A percentile compares a stretch with the other conserved stretches of the same genome.
phyloP scores from a whole-genome alignment of 768 basidiomycete genomes.

The Floccularia luteovirens region DNA sequence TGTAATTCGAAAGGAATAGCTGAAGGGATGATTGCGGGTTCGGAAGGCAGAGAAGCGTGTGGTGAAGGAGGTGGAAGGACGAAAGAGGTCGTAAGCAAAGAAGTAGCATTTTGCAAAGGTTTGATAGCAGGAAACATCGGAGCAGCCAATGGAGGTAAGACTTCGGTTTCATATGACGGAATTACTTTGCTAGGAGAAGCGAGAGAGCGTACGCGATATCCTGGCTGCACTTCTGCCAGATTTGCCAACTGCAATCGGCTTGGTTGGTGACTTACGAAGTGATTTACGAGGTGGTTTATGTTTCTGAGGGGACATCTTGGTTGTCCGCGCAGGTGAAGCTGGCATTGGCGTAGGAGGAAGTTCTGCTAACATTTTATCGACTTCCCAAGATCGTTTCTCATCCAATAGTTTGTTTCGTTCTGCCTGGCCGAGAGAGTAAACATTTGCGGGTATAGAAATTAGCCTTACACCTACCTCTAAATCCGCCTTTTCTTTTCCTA shows the following conservation, averaged over 20 bases:
- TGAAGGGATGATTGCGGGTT: constrained; percentile 27
- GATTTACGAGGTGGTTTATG: constrained; percentile 20
- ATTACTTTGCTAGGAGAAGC: constrained; percentile 25
- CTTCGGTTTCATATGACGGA: constrained; percentile 33
- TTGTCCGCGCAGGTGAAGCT: constrained; percentile 11
- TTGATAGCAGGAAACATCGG: constrained; percentile 28
- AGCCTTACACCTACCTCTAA: constrained; percentile 69
- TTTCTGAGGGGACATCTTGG: constrained; percentile 18
- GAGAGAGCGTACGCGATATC: constrained; percentile 37
- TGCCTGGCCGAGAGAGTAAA: constrained; percentile 34
- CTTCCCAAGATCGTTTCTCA: constrained; percentile 71
- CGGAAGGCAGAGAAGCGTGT: constrained; percentile 51
- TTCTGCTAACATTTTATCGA: constrained; percentile 53
- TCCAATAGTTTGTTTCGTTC: constrained; percentile 55
- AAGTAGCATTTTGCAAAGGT: constrained; percentile 26
- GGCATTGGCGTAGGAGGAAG: constrained; percentile 37
- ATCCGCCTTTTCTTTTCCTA: constrained; percentile 57
- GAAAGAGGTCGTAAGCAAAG: constrained; percentile 62
- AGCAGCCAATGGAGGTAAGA: constrained; percentile 24
- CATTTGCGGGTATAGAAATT: constrained; percentile 6
- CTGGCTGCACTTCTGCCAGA: constrained; percentile 38
- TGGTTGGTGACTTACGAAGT: constrained; percentile 10
- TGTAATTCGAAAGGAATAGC: constrained; percentile 11
- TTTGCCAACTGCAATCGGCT: constrained; percentile 40
- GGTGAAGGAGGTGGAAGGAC: constrained; percentile 77